Evolutionary conservation across 2,329 filamentous ascomycete species (phyloP), one percentile per base, ranked within the genome.

Genomic region (Talaromyces albobiverticillius): DNA sequence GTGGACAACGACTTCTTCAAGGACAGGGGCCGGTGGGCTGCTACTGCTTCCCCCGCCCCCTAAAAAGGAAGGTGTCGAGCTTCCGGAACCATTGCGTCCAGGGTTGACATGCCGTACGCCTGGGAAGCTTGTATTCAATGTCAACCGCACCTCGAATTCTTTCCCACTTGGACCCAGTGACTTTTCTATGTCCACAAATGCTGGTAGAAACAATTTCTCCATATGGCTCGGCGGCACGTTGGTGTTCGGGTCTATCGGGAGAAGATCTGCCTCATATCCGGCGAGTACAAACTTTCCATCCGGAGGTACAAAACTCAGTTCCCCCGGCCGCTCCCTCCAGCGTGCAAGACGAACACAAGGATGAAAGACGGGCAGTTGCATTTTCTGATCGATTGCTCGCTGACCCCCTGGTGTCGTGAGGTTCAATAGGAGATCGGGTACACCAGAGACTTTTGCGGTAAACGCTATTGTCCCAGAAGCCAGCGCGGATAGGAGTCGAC

Each of bases 271-370:
- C 70, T 96, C 93, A 67, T 99, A 99, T 20, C 91, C 92, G 29
- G 91, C 92, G 16, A 99, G 79, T 38, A 96, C 88, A 69, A 97
- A 99, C 41, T 90, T 84, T 29, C 94, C 94, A 69, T 99, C 94
- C 0, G 94, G 94, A 2, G 94, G 94, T 11, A 99, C 84, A 65
- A 99, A 99, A 67, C 90, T 95, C n/a, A 99, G 78, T 60, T 96
- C 89, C 3, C 94, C 94, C 0, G 92, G 90, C 53, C 84, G 83
- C 63, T 95, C 90, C 62, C 87, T 87, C 94, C 94, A 99, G 59
- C 86, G 82, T n/a, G 87, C 88, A 3, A 99, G 77, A 16, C 94
- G 82, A 8, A 99, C 94, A 64, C 94, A 97, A 0, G 94, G 94
- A 68, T 99, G 94, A 63, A 99, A 99, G 0, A 96, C 91, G 1